phyloP scores from a whole-genome alignment of 2,329 filamentous ascomycete genomes.

The Colletotrichum melonis region DNA sequence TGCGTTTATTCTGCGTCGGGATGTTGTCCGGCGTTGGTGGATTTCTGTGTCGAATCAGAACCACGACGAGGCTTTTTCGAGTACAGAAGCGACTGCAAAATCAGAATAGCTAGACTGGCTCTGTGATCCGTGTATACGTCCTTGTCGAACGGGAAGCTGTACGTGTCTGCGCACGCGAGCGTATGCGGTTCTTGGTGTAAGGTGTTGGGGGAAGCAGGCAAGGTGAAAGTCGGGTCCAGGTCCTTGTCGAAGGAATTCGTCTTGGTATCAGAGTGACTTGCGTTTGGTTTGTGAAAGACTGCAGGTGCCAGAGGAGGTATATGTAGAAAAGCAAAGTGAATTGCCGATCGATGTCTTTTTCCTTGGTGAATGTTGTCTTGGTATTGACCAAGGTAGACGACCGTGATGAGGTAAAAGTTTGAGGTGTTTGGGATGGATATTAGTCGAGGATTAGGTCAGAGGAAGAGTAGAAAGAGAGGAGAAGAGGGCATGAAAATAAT shows the following conservation, averaged over 20 bases:
- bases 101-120: neutral
- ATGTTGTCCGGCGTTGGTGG: neutral
- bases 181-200: neutral
- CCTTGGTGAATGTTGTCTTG: neutral
- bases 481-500: slow-evolving; percentile 17
- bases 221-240: neutral
- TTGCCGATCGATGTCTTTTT: neutral
- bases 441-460: slow-evolving; percentile 30
- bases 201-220: slow-evolving; percentile 2
- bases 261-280: neutral
- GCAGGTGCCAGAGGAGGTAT: slow-evolving; percentile 8
- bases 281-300: neutral
- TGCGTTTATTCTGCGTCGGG: slow-evolving; percentile 3
- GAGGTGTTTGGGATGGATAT: slow-evolving; percentile 10
- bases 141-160: neutral
- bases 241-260: neutral
- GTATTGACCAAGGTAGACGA: neutral
- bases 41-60: slow-evolving; percentile 11
- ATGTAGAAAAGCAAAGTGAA: slow-evolving; percentile 8
- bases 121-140: neutral
- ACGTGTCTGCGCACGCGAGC: slow-evolving; percentile 17
- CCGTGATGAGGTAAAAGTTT: slow-evolving; percentile 29
- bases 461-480: neutral
- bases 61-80: slow-evolving; percentile 1
- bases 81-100: neutral